Base-by-base conservation (phyloP, 2,329 filamentous ascomycete species). In the Massarina eburnea region DNA sequence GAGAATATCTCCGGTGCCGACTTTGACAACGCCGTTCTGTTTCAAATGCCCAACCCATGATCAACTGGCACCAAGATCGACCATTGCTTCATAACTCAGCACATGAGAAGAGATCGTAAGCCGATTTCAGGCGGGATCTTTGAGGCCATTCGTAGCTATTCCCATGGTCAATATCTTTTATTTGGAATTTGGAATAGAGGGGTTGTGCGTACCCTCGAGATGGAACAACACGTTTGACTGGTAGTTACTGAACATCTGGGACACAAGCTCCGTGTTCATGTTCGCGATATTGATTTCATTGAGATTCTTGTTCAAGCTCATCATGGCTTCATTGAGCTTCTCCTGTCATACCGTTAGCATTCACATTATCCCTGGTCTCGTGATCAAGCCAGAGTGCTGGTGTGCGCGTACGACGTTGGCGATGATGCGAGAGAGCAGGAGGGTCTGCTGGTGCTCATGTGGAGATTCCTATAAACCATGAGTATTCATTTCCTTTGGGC, bases 221-320 rank as follows among this genome's bases (percentile, higher is more conserved):
- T 99, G 94, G 70, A 99, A 97, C 5, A 97, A 76, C 12, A 97
- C 92, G 61, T 97, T 99, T 9, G 91, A 96, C 71, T 96, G 91
- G 70, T 99, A 99, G 73, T 97, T 99, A 76, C 97, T 96, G 79
- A 97, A 99, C 94, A 99, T 99, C 68, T 97, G 92, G 1, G 92
- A 91, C 4, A 97, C 94, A 2, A 97, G 80, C 74, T 97, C 94
- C 27, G 96, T 90, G 66, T 99, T 95, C 91, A 97, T 96, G 71
- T 97, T 99, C 64, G 96, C 89, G 45, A 96, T 86, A 66, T 97
- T 97, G 79, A 97, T 96, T 58, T 97, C 92, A 88, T 96, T 59
- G 1, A 99, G 84, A 39, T 83, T 88, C 71, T 90, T 95, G 73
- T 97, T 99, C 80, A 97, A 82, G 41, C 92, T 85, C 73, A 94